Evolutionary conservation across 306 rosid species (phyloP), one percentile per base, ranked within the genome.

Genomic region (Dalbergia oliveri): DNA sequence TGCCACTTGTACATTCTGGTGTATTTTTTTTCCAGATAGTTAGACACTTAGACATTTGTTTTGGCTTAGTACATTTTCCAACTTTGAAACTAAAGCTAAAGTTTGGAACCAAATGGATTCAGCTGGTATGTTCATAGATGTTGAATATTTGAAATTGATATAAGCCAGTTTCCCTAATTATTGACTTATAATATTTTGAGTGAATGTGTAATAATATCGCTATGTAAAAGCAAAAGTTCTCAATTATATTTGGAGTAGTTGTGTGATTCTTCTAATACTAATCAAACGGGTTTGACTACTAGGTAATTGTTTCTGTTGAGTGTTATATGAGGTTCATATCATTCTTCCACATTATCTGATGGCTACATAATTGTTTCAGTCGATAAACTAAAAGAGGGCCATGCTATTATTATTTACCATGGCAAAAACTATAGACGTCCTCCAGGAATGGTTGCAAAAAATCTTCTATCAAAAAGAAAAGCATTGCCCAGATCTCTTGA

Each of bases 301-400:
- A 41, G 41, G 41, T 84, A 69, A 35, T 61, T 83, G 13, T 44
- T 72, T 81, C 66, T 58, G 75, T 45, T 50, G 45, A 19, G 37
- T 73, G 9, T 21, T 23, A 62, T 26, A 51, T 37, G 34, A 43
- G 44, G 26, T 61, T 72, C 21, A 11, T 56, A 44, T 14, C 59
- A 44, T 76, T 14, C 57, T 45, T 72, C 67, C 65, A 15, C 35
- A 26, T 66, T 49, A 74, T 75, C 86, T 82, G 96, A 90, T 84
- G 92, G 96, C 26, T 93, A 97, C 60, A 96, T 97, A 79, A 51
- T 90, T 76, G 88, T 92, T 85, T 90, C 98, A 3, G 88, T 92
- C 50, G 90, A 94, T 78, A 90, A 92, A 81, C 82, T 83, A 59
- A 94, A 92, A 89, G 88, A 90, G 57, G 93, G 97, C 77, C 87